Percentiles rank a stretch among this genome's conserved stretches.
Evolutionary conservation across 345 rosid genomes (phyloP).

Genomic region (Syzygium jambos): DNA sequence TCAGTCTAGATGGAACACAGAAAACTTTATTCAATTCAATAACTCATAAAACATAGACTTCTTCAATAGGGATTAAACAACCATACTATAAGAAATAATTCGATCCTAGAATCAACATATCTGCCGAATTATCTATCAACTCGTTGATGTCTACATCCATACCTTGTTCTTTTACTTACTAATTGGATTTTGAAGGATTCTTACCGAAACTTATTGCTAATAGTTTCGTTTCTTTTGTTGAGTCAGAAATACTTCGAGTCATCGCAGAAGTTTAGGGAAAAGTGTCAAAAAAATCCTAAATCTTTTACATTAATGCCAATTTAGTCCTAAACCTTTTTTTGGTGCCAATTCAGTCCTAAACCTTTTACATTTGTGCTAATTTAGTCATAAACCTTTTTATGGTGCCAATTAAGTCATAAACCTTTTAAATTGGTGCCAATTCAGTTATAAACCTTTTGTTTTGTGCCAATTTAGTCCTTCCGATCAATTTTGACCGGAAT

Average conservation of each 20-base stretch:
- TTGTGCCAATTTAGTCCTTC: too few relatives aligned
- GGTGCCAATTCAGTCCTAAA: too few relatives aligned
- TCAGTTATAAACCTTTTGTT: too few relatives aligned
- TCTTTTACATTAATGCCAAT: too few relatives aligned
- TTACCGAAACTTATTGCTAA: too few relatives aligned
- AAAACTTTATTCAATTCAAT: background rate
- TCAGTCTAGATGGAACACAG: background rate
- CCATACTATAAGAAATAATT: background rate
- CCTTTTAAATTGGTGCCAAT: too few relatives aligned
- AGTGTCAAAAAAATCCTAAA: too few relatives aligned
- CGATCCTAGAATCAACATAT: background rate
- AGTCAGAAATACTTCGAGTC: background rate
- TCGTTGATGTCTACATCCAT: background rate
- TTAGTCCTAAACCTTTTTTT: too few relatives aligned
- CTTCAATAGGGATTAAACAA: background rate
- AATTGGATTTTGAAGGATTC: background rate
- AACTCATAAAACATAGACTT: background rate
- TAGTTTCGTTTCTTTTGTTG: background rate
- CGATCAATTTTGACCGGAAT: too few relatives aligned
- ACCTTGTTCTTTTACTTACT: background rate
- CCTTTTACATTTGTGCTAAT: too few relatives aligned
- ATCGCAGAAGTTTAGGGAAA: background rate
- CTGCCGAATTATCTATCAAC: background rate
- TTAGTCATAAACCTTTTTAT: too few relatives aligned
- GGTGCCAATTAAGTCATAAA: too few relatives aligned